phyloP scores from a whole-genome alignment of 2,329 filamentous ascomycete genomes.

The Sarocladium kiliense region DNA sequence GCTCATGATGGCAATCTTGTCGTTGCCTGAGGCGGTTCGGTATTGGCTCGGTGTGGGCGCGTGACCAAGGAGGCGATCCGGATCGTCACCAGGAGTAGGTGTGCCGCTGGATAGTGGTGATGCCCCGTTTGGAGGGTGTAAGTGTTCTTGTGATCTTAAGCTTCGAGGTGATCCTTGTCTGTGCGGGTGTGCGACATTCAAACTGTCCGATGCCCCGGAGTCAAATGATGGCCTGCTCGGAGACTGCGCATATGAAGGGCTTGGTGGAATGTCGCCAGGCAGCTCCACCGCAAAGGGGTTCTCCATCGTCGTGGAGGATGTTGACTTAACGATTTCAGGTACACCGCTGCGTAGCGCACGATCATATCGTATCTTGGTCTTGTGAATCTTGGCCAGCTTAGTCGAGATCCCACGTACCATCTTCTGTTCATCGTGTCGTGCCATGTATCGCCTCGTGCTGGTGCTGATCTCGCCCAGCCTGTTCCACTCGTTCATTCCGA shows the following conservation, averaged over 20 bases:
- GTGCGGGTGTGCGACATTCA: constrained; percentile 33
- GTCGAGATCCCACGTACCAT: constrained; percentile 72
- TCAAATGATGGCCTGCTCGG: constrained; percentile 47
- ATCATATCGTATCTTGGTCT: constrained; percentile 66
- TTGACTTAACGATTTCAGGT: constrained; percentile 38
- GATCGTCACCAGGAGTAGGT: constrained; percentile 30
- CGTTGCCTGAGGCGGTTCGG: constrained; percentile 51
- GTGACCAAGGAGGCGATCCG: constrained; percentile 50
- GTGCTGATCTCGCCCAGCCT: constrained; percentile 93
- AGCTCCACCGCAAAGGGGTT: constrained; percentile 52
- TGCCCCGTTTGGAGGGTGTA: constrained; percentile 27
- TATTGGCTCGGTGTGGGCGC: constrained; percentile 57
- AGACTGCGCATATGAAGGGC: constrained; percentile 24
- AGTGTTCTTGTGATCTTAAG: constrained; percentile 38
- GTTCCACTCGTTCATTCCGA: constrained; percentile 98
- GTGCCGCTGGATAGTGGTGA: constrained; percentile 17
- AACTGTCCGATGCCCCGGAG: constrained; percentile 42
- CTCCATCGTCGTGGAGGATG: constrained; percentile 31
- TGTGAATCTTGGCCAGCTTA: constrained; percentile 79
- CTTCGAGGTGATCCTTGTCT: constrained; percentile 39
- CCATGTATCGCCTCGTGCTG: constrained; percentile 78
- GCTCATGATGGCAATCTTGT: constrained; percentile 63
- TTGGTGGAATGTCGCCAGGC: constrained; percentile 47
- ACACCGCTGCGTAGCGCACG: constrained; percentile 32
- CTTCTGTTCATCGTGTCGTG: constrained; percentile 65